Evolutionary conservation across 345 rosid genomes (phyloP).

Genomic region (Noccaea bulbosa): DNA sequence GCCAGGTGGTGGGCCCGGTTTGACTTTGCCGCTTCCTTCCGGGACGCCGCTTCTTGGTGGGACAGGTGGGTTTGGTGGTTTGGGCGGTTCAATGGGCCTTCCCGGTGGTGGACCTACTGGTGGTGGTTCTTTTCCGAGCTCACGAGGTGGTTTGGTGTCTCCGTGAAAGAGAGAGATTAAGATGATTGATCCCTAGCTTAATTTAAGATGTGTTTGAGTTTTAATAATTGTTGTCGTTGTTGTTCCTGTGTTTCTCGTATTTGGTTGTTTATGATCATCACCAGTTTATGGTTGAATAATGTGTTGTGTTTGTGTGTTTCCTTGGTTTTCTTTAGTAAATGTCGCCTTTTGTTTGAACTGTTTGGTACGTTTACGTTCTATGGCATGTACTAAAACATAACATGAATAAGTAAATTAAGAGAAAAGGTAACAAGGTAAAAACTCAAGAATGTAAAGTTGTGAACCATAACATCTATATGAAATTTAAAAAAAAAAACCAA

Average conservation of each 20-base stretch:
- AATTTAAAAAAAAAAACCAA: too few relatives aligned
- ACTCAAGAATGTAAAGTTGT: too few relatives aligned
- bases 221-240: conserved; percentile 5
- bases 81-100: conserved; percentile 40
- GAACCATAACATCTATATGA: too few relatives aligned
- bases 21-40: conserved; percentile 34
- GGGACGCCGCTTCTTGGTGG: conserved; percentile 44
- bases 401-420: too few relatives aligned
- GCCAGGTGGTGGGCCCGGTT: conserved; percentile 39
- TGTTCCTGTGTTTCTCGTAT: conserved; percentile 5
- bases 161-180: conserved; percentile 22
- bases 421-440: too few relatives aligned
- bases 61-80: conserved; percentile 36
- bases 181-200: conserved; percentile 12
- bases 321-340: not conserved
- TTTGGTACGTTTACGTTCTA: conserved; percentile 3
- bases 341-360: not conserved
- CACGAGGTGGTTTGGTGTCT: conserved; percentile 30
- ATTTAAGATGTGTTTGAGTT: conserved; percentile 14
- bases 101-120: conserved; percentile 27
- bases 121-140: conserved; percentile 39
- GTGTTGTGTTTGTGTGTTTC: conserved; percentile 16
- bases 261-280: not conserved
- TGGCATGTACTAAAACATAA: not conserved
- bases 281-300: not conserved